Evolutionary conservation across 768 basidiomycete species (phyloP), one percentile per base, ranked within the genome.

Genomic region (Austroboletus eburneus): DNA sequence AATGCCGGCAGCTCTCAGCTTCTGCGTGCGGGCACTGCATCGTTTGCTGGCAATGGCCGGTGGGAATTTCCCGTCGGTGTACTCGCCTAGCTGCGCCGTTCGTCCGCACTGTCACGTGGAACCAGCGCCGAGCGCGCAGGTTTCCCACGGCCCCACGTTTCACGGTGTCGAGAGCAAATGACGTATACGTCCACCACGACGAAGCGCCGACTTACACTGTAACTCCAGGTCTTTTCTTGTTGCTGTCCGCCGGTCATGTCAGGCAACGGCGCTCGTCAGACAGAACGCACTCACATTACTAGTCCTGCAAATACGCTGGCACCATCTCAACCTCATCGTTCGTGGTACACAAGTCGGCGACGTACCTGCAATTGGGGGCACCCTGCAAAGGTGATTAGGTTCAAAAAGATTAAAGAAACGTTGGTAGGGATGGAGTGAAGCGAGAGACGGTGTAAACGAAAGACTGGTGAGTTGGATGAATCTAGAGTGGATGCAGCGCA

Each of bases 111-210:
- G 39, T 32, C 59, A 59, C 45, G 57, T 52, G 53, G 45, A 36
- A 29, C n/a, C 45, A 44, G 49, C 58, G 58, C 43, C 37, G 3
- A 30, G 29, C 46, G 52, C 47, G 46, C 42, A 14, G 5, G 48
- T 62, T 72, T 10, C 69, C 57, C 69, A 70, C 69, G 69, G 55
- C 59, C 59, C 70, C 69, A 70, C 70, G 69, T 70, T 72, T 69
- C 59, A 56, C 70, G 57, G 53, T 49, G 69, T 59, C 58, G 42
- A 66, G 45, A 49, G 45, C 24, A 55, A 51, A 54, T 68, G 58
- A 62, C 57, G 66, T 66, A 61, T 52, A 27, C 25, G 10, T 49
- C 37, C 17, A n/a, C 35, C 42, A 30, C 29, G 36, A 34, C 33
- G 39, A 33, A 30, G 17, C 13, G 51, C 34, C 34, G 12, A 65